Conservation (phyloP, 2,329 filamentous ascomycete species). For the Scytalidium lignicola region DNA sequence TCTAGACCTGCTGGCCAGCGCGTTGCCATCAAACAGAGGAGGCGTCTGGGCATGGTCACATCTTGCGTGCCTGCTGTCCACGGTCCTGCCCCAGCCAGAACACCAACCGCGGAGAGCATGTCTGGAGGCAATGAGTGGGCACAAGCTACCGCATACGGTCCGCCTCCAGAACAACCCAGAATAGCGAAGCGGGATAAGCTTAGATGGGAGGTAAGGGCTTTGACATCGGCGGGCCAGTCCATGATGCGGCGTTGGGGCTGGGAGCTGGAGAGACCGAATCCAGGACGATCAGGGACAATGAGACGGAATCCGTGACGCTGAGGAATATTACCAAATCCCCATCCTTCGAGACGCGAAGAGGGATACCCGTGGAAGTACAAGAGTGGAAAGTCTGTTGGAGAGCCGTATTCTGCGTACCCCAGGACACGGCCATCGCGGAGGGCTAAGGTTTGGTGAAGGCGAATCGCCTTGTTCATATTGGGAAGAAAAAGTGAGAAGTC, state of each 20-base stretch:
- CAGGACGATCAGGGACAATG: slow-evolving; percentile 36
- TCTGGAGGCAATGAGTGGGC: slow-evolving; percentile 30
- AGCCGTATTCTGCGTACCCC: slow-evolving; percentile 36
- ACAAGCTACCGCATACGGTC: slow-evolving; percentile 42
- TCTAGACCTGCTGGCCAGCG: neutral
- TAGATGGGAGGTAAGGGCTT: slow-evolving; percentile 34
- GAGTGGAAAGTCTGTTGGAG: slow-evolving; percentile 8
- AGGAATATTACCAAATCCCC: slow-evolving; percentile 21
- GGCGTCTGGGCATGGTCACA: neutral
- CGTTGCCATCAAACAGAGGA: neutral
- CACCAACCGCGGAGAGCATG: neutral
- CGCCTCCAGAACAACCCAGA: slow-evolving; percentile 40
- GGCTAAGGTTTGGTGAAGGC: slow-evolving; percentile 15
- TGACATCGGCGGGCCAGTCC: slow-evolving; percentile 38
- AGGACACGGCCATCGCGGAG: slow-evolving; percentile 35
- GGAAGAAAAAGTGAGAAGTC: neutral
- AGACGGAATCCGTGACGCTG: slow-evolving; percentile 26
- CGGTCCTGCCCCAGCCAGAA: slow-evolving; percentile 1
- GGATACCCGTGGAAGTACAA: slow-evolving; percentile 40
- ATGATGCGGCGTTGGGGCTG: slow-evolving; percentile 17
- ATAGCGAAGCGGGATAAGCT: slow-evolving; percentile 35
- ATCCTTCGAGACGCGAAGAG: slow-evolving; percentile 33
- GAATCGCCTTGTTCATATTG: neutral
- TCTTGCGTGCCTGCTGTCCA: neutral
- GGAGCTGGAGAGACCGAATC: slow-evolving; percentile 34